Base-by-base conservation (phyloP, 2,329 filamentous ascomycete genomes). In the Stagonosporopsis rhizophila region DNA sequence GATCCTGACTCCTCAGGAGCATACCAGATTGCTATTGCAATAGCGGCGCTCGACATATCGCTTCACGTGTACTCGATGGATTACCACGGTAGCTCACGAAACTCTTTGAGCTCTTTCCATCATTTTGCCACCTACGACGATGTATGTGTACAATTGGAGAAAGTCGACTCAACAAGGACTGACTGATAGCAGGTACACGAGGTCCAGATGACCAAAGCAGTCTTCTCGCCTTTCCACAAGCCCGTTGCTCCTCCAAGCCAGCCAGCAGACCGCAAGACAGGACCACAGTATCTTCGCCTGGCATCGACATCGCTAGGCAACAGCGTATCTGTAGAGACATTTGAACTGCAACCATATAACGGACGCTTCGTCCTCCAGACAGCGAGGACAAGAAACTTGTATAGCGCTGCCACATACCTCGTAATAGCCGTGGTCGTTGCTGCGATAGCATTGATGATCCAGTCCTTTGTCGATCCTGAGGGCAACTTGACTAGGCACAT, bases 231-330 rank as follows among this genome's bases (percentile, higher is more conserved):
- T 1, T 81, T 81, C 62, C 72, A 78, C 61, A 76, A 77, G 20
- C 78, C 69, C 2, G 65, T 70, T 11, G 39, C 57, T 14, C 52
- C 64, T 2, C 51, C 58, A 15, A 55, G 56, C n/a, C 67, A 69
- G 35, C 50, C 65, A 6, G 50, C 59, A 19, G 58, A 60, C 14
- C 67, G 68, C 27, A 69, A 69, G 19, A 66, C 67, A 11, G 71
- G 70, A 34, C 81, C 85, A 15, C 83, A 87, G 65, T 86, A 86
- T 68, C 79, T 96, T 64, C 91, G 90, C 66, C 84, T 96, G 3
- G 92, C 91, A 27, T 93, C 90, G 42, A 89, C 91, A 37, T 92
- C 89, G 44, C 87, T 96, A 65, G 89, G 87, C 58, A 93, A 92
- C 72, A 90, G 87, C 0, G 86, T 92, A 37, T 86, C 89, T 27